Evolutionary conservation across 768 basidiomycete genomes (phyloP), one percentile per base, ranked within the genome.

Genomic region (Leccinum disarticulatum): DNA sequence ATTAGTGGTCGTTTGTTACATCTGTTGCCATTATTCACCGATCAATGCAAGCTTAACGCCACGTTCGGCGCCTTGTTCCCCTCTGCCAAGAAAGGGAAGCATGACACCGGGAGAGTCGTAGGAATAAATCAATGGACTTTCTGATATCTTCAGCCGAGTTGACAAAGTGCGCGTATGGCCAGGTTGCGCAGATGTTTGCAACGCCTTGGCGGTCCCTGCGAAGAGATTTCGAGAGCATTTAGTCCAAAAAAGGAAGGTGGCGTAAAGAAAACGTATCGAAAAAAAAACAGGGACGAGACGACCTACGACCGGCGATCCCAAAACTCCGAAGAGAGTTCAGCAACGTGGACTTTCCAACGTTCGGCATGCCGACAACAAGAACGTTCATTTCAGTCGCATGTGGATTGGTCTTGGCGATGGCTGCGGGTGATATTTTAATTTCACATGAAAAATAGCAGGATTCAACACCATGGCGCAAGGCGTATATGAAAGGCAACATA

Each of bases 101-200:
- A 98, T 98, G 51, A 98, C 91, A 3, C 97, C 97, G 2, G 97
- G 97, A 9, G 93, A 87, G 78, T 99, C 97, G 68, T 88, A 94
- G 4, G 97, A 91, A 77, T 98, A 98, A 11, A 97, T 88, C 8
- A 85, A 77, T 3, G 95, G 94, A 56, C 87, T 81, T 59, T 88
- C 73, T 27, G 86, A 88, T 55, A 99, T 79, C 75, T 94, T 94
- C 48, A 98, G 79, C 35, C 93, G 86, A 10, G 91, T 96, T 6
- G 95, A 96, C 47, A 98, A 76, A 41, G 90, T 84, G 55, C 90
- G 88, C 17, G 97, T 99, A 69, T 93, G 81, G 17, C 97, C 97
- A 1, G 97, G 94, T 66, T 91, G 86, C 2, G 92, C 86, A 22
- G 91, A 93, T 2, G 93, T 96, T 57, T 86, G 84, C 63, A 98